Evolutionary conservation across 371 early-diverging fungal species (phyloP), one percentile per base, ranked within the genome.

Genomic region (Gilbertella persicaria): DNA sequence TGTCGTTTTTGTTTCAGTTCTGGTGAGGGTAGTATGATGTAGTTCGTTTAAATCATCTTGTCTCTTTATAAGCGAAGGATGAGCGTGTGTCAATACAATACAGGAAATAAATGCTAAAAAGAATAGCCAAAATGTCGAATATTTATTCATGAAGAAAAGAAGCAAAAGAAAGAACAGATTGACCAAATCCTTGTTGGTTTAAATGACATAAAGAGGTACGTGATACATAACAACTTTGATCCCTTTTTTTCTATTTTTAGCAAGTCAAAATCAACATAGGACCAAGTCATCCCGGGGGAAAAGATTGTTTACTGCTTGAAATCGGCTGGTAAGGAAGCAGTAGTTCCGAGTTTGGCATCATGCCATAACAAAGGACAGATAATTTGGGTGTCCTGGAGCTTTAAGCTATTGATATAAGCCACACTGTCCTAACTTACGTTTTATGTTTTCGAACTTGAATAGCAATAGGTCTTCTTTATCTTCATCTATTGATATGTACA

Each of bases 51-150:
- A 24, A 2, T 28, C 17, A 33, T 40, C 46, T 29, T 54, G 46
- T 54, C 39, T 37, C 6, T 44, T 53, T 17, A 7, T 24, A 36
- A 36, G 21, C 21, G 55, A 42, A 20, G 55, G 55, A 6, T 42
- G 48, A 33, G 48, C n/a, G 19, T 29, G n/a, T 4, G n/a, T 26
- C 2, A 42, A 41, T 12, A 38, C 5, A 42, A 17, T 10, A 55
- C 12, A 16, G 29, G 4, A 45, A 12, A 28, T 42, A 19, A 5
- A 24, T 6, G 21, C 19, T 35, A 17, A 49, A 20, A 2, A 50
- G n/a, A n/a, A 28, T 3, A 50, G 17, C 44, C 46, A 58, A 21
- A 40, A 40, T 14, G 16, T 30, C 23, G 20, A 21, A 47, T 33
- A 9, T 9, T 10, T 3, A 2, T 33, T 33, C 33, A 33, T 33